A percentile compares a stretch with the other conserved stretches of the same genome.
phyloP scores from a whole-genome alignment of 2,329 filamentous ascomycete species.

The Stachybotrys chlorohalonatus region DNA sequence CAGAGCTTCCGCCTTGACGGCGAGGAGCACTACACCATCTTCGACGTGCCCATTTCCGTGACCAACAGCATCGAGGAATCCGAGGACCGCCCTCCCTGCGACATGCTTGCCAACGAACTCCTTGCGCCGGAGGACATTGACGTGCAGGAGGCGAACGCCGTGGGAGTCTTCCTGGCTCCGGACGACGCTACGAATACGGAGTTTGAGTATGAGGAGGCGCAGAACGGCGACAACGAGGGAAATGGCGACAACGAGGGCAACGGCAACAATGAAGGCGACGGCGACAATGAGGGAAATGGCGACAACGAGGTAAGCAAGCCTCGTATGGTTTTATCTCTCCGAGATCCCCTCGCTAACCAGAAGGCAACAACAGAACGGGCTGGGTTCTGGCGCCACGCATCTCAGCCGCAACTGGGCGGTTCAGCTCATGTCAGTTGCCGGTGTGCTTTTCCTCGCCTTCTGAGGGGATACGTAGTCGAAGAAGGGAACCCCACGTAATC shows the following conservation, averaged over 20 bases:
- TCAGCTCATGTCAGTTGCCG: not conserved
- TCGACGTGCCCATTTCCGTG: conserved; percentile 59
- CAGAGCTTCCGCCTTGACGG: conserved; percentile 60
- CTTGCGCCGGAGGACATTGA: conserved; percentile 36
- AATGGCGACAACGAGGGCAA: not conserved
- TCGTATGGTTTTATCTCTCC: not conserved
- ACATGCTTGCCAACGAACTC: conserved; percentile 41
- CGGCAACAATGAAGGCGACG: not conserved
- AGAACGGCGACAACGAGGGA: not conserved
- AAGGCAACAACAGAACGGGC: not conserved
- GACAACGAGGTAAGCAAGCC: not conserved
- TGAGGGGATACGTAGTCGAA: not conserved
- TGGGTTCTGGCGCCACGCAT: not conserved
- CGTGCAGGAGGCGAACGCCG: conserved; percentile 28
- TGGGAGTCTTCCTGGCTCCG: conserved; percentile 42
- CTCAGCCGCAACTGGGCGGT: not conserved
- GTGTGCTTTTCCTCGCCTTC: not conserved
- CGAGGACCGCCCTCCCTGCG: conserved; percentile 36
- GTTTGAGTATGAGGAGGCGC: not conserved
- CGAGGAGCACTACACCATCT: conserved; percentile 58
- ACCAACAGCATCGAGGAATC: conserved; percentile 51
- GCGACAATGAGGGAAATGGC: not conserved
- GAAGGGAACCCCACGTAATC: not conserved
- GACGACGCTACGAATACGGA: conserved; percentile 39
- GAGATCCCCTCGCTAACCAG: not conserved